Base-by-base conservation (phyloP, 257 asterid genomes). In the Petunia secreta region DNA sequence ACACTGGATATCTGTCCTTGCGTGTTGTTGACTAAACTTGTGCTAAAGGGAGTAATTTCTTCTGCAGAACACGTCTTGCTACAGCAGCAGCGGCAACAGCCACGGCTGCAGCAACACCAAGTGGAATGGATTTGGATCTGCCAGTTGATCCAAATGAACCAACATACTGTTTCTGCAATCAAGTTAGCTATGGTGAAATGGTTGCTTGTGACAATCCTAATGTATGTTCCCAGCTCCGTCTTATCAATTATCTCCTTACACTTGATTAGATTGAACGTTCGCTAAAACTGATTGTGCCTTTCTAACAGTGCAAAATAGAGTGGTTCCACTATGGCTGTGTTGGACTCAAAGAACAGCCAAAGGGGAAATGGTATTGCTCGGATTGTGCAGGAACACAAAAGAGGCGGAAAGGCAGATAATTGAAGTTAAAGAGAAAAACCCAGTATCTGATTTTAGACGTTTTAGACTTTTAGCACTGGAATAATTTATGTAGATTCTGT, bases 151-250 rank as follows among this genome's bases (percentile, higher is more conserved):
- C 99, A 44, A 96, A 96, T 44, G 99, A 96, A 83, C 99, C 99
- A 8, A 96, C 97, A 7, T 96, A 96, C 75, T 96, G 99, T 84
- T 76, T 90, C 83, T 96, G 99, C 93, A 96, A 91, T 90, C 99
- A 96, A 96, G 98, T 96, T 71, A 96, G 99, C 91, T 96, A 87
- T 15, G 99, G 99, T 25, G 99, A 96, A 94, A 94, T 96, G 99
- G 93, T 96, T 82, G 99, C 99, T 1, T 96, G 99, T 65, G 99
- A 94, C 82, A 90, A 96, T 87, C 96, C 98, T 78, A 89, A 92
- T 67, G 98, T 94, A 90, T 39, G 95, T 84, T 62, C 50, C 54
- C 76, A 50, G 41, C 62, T 5, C 11, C 41, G 53, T 41, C 65
- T 41, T 8, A 2, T 8, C 38, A 13, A 1, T 64, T 9, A 8